Evolutionary conservation across 2,329 filamentous ascomycete genomes (phyloP).

Genomic region (Sporothrix sp.): DNA sequence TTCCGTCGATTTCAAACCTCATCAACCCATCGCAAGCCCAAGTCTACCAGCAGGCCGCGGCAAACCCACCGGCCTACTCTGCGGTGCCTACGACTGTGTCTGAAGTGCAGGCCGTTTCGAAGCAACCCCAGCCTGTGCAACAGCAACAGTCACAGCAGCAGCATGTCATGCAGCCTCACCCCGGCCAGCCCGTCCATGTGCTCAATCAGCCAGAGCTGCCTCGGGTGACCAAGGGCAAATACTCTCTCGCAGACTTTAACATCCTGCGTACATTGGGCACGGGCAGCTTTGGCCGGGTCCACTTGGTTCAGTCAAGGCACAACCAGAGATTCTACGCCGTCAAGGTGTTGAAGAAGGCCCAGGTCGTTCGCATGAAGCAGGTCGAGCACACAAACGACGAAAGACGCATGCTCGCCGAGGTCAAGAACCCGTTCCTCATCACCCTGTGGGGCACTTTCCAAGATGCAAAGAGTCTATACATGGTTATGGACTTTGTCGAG

Average conservation of each 20-base stretch:
- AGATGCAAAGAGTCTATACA: slow-evolving; percentile 90
- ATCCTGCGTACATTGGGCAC: slow-evolving; percentile 89
- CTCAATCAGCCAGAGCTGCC: slow-evolving; percentile 25
- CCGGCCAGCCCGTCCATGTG: slow-evolving; percentile 19
- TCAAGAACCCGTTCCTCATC: slow-evolving; percentile 96
- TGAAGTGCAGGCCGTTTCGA: neutral
- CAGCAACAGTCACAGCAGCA: slow-evolving; percentile 11
- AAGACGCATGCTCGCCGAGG: slow-evolving; percentile 86
- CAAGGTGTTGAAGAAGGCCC: slow-evolving; percentile 96
- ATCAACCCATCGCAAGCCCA: slow-evolving; percentile 51
- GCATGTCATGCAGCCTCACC: slow-evolving; percentile 7
- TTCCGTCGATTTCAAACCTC: slow-evolving; percentile 73
- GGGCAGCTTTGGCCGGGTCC: slow-evolving; percentile 92
- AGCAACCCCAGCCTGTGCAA: slow-evolving; percentile 19
- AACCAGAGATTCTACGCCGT: slow-evolving; percentile 97
- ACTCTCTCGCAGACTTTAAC: slow-evolving; percentile 82
- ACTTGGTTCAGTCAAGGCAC: slow-evolving; percentile 94
- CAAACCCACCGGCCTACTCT: slow-evolving; percentile 10
- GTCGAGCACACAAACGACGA: slow-evolving; percentile 99
- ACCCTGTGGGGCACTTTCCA: slow-evolving; percentile 98
- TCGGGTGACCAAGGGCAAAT: slow-evolving; percentile 90
- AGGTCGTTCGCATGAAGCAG: slow-evolving; percentile 99
- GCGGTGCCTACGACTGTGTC: neutral
- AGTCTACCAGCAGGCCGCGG: slow-evolving; percentile 20
- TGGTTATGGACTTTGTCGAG: slow-evolving; percentile 99